Conservation (phyloP, 2,329 filamentous ascomycete species). For the Alternaria postmessia region DNA sequence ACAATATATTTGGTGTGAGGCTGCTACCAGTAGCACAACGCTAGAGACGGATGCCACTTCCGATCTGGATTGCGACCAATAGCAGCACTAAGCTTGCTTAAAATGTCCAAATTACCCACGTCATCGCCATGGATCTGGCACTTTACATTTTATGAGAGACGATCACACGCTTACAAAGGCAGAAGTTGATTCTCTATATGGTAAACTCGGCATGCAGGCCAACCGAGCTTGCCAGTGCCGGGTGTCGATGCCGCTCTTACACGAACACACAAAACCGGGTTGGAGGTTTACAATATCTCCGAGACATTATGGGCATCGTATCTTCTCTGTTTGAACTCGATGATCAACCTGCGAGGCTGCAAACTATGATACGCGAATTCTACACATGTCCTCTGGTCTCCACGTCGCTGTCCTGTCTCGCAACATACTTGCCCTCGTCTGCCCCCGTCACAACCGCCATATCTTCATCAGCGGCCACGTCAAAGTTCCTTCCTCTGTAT, state of each 20-base stretch:
- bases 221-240: not conserved
- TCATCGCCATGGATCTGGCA: slow-evolving; percentile 6
- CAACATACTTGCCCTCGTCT: slow-evolving; percentile 17
- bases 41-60: slow-evolving; percentile 12
- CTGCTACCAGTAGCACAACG: not conserved
- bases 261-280: not conserved
- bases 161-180: not conserved
- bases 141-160: not conserved
- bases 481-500: slow-evolving; percentile 49
- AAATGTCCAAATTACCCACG: slow-evolving; percentile 11
- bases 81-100: not conserved
- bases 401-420: slow-evolving; percentile 12
- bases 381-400: slow-evolving; percentile 4
- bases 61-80: slow-evolving; percentile 8
- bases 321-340: not conserved
- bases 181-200: not conserved
- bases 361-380: not conserved
- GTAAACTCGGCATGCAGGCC: not conserved
- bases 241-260: too few species aligned
- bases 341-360: too few species aligned
- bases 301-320: not conserved
- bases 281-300: not conserved
- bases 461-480: slow-evolving; percentile 46
- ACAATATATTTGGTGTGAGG: slow-evolving; percentile 8
- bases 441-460: slow-evolving; percentile 38